phyloP scores from a whole-genome alignment of 2,329 filamentous ascomycete species.

The Ilyonectria mors-panacis region DNA sequence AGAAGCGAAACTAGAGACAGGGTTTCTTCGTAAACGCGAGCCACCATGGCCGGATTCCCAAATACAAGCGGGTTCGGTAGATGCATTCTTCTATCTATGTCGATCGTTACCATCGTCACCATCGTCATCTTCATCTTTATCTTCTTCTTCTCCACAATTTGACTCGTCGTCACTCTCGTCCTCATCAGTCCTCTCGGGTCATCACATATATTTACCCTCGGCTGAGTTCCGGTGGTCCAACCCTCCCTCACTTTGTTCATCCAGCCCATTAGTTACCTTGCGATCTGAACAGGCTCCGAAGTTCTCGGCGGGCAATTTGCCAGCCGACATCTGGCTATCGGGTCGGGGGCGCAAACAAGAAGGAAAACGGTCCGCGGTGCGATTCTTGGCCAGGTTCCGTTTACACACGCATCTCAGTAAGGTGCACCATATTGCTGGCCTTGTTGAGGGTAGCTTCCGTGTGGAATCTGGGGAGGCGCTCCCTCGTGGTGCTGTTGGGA shows the following conservation, averaged over 20 bases:
- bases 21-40: conserved; percentile 29
- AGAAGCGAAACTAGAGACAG: conserved; percentile 56
- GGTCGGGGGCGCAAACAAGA: conserved; percentile 20
- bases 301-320: conserved; percentile 26
- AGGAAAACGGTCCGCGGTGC: conserved; percentile 17
- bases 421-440: conserved; percentile 43
- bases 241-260: conserved; percentile 21
- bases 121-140: conserved; percentile 21
- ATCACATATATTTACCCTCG: conserved; percentile 34
- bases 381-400: conserved; percentile 5
- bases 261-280: conserved; percentile 17
- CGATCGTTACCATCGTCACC: conserved; percentile 35
- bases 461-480: conserved; percentile 47
- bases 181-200: conserved; percentile 34
- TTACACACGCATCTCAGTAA: conserved; percentile 38
- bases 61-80: conserved; percentile 35
- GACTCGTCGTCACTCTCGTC: conserved; percentile 33
- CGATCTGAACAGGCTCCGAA: conserved; percentile 32
- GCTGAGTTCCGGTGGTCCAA: conserved; percentile 12
- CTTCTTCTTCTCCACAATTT: conserved; percentile 18
- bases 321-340: conserved; percentile 13
- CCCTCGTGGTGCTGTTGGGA: conserved; percentile 47
- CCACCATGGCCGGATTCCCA: conserved; percentile 31
- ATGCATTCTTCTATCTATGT: conserved; percentile 52
- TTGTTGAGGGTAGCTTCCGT: conserved; percentile 51